These are phyloP conservation scores for Nicotiana benthamiana DNA, from an alignment of 257 asterid genomes.

Conservation along the genomic window DNA sequence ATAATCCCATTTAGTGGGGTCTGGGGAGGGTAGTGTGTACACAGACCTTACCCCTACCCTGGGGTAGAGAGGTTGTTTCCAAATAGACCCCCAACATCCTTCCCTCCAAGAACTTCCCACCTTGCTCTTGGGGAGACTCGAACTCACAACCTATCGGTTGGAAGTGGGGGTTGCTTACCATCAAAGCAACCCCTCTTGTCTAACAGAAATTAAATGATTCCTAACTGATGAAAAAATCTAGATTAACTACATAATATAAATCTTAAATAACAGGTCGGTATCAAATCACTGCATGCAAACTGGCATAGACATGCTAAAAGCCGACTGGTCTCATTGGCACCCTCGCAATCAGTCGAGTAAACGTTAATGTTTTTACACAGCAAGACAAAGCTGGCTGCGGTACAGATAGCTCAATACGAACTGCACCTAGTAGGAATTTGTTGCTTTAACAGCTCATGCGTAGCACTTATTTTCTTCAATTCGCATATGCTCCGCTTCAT, in stretches of 20 bases:
- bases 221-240: neutral
- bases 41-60: no score
- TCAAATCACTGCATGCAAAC: neutral
- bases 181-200: no score
- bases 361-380: neutral
- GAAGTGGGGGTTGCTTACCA: no score
- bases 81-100: no score
- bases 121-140: no score
- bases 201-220: neutral
- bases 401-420: neutral
- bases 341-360: neutral
- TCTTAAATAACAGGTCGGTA: neutral
- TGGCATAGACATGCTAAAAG: neutral
- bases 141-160: no score
- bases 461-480: no score
- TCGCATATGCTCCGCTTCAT: neutral
- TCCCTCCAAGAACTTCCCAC: no score
- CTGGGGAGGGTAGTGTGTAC: no score
- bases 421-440: neutral
- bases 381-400: neutral
- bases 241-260: neutral
- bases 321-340: neutral
- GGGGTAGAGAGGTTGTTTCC: no score
- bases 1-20: no score
- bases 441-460: neutral